Percentiles rank a stretch among this genome's conserved stretches.
These are phyloP conservation scores for Phaeoacremonium minimum DNA, from an alignment of 2,329 filamentous ascomycete species.

Conservation along the genomic window DNA sequence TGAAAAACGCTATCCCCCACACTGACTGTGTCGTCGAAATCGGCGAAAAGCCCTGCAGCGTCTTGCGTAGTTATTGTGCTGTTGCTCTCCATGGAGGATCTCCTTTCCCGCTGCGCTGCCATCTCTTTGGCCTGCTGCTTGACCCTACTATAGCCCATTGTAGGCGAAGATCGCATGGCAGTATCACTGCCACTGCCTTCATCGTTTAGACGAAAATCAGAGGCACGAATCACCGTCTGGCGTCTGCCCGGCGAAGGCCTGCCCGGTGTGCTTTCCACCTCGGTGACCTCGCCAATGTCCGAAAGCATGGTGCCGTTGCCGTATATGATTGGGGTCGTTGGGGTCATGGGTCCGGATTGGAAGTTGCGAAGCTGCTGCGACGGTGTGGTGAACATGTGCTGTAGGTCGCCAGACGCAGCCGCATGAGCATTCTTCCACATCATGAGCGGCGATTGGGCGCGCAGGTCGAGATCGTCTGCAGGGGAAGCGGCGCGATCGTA, in stretches of 20 bases:
- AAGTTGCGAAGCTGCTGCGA: conserved; percentile 28
- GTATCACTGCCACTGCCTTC: conserved; percentile 23
- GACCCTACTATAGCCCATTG: conserved; percentile 28
- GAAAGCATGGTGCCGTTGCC: conserved; percentile 67
- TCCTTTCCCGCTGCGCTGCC: conserved; percentile 39
- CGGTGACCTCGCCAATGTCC: conserved; percentile 12
- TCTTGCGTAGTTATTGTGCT: conserved; percentile 55
- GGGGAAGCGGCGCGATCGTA: conserved; percentile 54
- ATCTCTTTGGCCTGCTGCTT: conserved; percentile 40
- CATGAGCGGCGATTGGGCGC: conserved; percentile 45
- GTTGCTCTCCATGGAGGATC: conserved; percentile 54
- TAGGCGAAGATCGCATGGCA: conserved; percentile 38
- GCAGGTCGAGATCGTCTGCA: conserved; percentile 28
- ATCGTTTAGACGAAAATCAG: conserved; percentile 18
- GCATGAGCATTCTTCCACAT: conserved; percentile 46
- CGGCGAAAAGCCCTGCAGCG: conserved; percentile 44
- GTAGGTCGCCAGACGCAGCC: conserved; percentile 23
- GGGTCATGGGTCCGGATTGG: conserved; percentile 39
- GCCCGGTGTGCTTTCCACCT: conserved; percentile 23
- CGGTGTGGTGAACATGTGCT: conserved; percentile 38
- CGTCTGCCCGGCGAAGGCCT: conserved; percentile 26
- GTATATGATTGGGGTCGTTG: conserved; percentile 62
- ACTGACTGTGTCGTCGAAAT: conserved; percentile 59
- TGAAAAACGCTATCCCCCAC: conserved; percentile 63
- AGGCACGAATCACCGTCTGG: conserved; percentile 26